Percentiles rank a stretch among this genome's conserved stretches.
Conservation (phyloP, 345 rosid species). For the Acer saccharum region DNA sequence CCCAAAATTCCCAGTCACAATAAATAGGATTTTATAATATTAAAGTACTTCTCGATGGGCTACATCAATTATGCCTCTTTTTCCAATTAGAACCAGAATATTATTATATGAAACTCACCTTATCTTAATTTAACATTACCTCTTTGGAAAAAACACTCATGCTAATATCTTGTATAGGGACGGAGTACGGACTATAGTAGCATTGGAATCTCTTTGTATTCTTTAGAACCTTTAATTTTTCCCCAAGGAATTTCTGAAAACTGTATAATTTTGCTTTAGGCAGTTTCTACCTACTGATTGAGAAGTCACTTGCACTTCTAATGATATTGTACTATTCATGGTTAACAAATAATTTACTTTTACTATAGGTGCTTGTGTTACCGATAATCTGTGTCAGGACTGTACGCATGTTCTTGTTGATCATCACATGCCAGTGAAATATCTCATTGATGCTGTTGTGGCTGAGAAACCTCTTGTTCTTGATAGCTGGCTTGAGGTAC, state of each 20-base stretch:
- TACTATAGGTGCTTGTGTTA: constrained; percentile 58
- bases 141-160: background rate
- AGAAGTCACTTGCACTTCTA: background rate
- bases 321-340: background rate
- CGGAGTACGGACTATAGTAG: background rate
- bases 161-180: background rate
- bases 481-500: constrained; percentile 74
- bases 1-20: background rate
- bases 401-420: constrained; percentile 81
- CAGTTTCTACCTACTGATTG: background rate
- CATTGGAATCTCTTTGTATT: background rate
- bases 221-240: background rate
- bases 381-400: constrained; percentile 48
- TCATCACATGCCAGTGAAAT: constrained; percentile 45
- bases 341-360: constrained; percentile 2
- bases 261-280: background rate
- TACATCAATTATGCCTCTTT: background rate
- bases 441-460: constrained; percentile 61
- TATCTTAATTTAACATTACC: background rate
- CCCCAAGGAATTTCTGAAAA: background rate
- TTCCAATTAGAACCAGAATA: background rate
- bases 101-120: background rate
- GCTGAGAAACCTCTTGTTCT: constrained; percentile 58
- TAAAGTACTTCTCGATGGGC: background rate
- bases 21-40: background rate